phyloP scores from a whole-genome alignment of 108 stramenopile species.

The Cyclotella sp. region DNA sequence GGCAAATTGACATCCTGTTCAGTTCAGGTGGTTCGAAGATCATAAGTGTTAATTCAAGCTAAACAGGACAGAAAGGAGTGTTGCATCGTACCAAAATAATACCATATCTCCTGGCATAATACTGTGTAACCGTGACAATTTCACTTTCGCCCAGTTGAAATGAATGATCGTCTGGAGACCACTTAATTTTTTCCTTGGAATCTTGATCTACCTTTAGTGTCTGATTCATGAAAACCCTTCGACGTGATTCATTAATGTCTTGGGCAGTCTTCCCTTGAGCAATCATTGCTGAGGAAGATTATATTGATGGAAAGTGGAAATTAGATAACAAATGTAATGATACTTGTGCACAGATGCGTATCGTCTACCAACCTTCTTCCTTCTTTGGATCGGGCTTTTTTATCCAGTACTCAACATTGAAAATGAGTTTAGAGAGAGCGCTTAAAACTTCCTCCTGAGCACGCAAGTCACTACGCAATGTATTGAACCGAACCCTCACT shows the following conservation, averaged over 20 bases:
- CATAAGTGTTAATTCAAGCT: not conserved
- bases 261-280: constrained; percentile 4
- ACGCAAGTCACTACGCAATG: not conserved
- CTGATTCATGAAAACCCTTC: constrained; percentile 17
- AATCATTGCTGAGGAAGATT: not conserved
- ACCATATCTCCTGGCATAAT: constrained; percentile 16
- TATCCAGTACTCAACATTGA: constrained; percentile 19
- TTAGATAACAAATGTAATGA: not conserved
- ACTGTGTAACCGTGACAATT: constrained; percentile 12
- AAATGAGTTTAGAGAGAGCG: constrained; percentile 1
- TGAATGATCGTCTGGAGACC: constrained; percentile 17
- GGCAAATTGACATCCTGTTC: constrained; percentile 37
- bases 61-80: not conserved
- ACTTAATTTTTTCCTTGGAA: not conserved
- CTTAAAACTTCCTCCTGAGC: not conserved
- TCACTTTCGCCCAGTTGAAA: constrained; percentile 1
- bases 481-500: not conserved
- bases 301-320: not conserved
- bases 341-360: not conserved
- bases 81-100: constrained; percentile 9
- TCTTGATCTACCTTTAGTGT: not conserved
- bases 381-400: constrained; percentile 6
- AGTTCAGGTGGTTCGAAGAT: not conserved
- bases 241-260: constrained; percentile 18
- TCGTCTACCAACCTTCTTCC: constrained; percentile 14